Percentiles rank a stretch among this genome's conserved stretches.
These are phyloP conservation scores for Ramichloridium luteum DNA, from an alignment of 2,329 filamentous ascomycete species.

Conservation along the genomic window DNA sequence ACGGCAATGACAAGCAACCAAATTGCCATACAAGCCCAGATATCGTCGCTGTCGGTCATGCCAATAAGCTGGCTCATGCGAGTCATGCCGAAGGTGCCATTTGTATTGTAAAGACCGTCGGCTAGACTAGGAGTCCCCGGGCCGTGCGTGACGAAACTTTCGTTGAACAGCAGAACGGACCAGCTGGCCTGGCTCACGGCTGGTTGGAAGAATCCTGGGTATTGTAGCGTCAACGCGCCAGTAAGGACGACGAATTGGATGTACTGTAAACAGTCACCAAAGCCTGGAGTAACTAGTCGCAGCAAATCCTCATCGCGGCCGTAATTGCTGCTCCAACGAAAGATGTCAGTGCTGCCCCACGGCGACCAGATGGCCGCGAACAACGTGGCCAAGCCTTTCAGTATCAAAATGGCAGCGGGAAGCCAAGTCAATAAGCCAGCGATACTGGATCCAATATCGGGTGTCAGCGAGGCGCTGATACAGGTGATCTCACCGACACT, in stretches of 20 bases:
- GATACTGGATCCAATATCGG: slow-evolving; percentile 59
- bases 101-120: slow-evolving; percentile 78
- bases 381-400: slow-evolving; percentile 71
- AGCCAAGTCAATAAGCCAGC: slow-evolving; percentile 61
- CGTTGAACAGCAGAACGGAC: slow-evolving; percentile 86
- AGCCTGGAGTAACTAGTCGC: slow-evolving; percentile 85
- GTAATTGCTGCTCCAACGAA: slow-evolving; percentile 96
- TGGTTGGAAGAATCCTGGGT: slow-evolving; percentile 90
- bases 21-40: slow-evolving; percentile 90
- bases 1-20: slow-evolving; percentile 73
- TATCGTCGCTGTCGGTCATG: slow-evolving; percentile 60
- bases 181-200: slow-evolving; percentile 77
- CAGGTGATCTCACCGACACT: slow-evolving; percentile 58
- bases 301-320: slow-evolving; percentile 86
- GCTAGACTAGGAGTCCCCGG: slow-evolving; percentile 54
- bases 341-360: slow-evolving; percentile 83
- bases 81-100: slow-evolving; percentile 68
- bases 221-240: slow-evolving; percentile 73
- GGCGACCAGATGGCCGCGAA: slow-evolving; percentile 81
- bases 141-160: slow-evolving; percentile 66
- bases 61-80: slow-evolving; percentile 70
- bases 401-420: slow-evolving; percentile 63
- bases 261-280: slow-evolving; percentile 93
- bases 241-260: slow-evolving; percentile 86
- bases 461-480: slow-evolving; percentile 70